Evolutionary conservation across 768 basidiomycete species (phyloP), one percentile per base, ranked within the genome.

Genomic region (Rhizopogon sp.): DNA sequence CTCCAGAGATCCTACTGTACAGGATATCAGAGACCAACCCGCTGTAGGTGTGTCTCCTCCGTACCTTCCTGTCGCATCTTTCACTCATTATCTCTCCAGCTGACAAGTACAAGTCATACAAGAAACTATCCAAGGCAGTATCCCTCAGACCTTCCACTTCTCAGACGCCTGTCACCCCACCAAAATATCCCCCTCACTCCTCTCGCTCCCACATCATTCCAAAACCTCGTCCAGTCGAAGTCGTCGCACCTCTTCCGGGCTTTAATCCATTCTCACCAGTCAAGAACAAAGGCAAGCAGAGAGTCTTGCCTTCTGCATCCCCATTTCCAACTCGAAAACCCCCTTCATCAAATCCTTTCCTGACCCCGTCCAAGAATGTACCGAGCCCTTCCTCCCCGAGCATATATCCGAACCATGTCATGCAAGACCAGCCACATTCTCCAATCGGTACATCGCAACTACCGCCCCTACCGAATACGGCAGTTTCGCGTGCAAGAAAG

Each of bases 251-350:
- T 33, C 70, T 83, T 41, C 67, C 77, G 11, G 73, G 79, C 1
- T 85, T 80, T 60, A 92, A 92, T 64, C 90, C 89, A 6, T 91
- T 91, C 70, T 91, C 89, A 35, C 89, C 89, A 7, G 72, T 77
- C 59, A 91, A 90, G 73, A 81, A 80, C 58, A 84, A 77, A 63
- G 74, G 71, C 49, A 82, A 79, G 55, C 71, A 72, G 49, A 76
- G 65, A 53, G 62, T 61, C 39, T 52, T 61, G 13, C 55, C 59
- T 20, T 47, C 64, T 51, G 49, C 60, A 49, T 53, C 62, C 47
- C 58, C 71, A 53, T 61, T 57, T 40, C 39, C 43, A 11, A 40
- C 65, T 43, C 56, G 58, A 56, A 11, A 60, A 35, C 40, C 52
- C 20, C 53, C 46, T 16, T 56, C 52, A 55, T 50, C 70, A 39